Evolutionary conservation across 2,329 filamentous ascomycete genomes (phyloP), one percentile per base, ranked within the genome.

Genomic region (Macrophomina pseudophaseolina): DNA sequence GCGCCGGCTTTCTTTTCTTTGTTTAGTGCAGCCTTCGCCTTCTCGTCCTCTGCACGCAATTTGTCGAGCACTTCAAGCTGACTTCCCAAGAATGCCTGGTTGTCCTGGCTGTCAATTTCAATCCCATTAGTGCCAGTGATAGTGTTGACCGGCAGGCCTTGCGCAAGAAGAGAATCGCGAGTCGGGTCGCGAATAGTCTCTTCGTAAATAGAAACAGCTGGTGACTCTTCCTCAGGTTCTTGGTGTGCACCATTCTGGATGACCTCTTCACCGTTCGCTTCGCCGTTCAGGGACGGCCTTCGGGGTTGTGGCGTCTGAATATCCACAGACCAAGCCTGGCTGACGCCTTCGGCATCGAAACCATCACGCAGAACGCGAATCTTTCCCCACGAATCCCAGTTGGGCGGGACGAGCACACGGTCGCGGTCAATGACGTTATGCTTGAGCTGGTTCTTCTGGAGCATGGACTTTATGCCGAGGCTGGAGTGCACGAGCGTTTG

Each of bases 331-430:
- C 95, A 99, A 59, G 90, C 91, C 67, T 89, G 86, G 72, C 92
- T 95, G 51, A 97, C 85, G 14, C 87, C 86, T 81, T 99, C 95
- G 28, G 96, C 92, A 71, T 98, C 93, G 73, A 98, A 98, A 0
- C 90, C 92, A 75, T 97, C 95, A 64, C 93, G 88, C 33, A 98
- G 83, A 52, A 98, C 93, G 49, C 94, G 87, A 68, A 99, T 97
- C 80, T 98, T 99, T 68, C 93, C 94, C 92, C 93, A 97, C 0
- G 94, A 97, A 79, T 99, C 95, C 95, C 95, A 99, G 77, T 97
- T 97, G 16, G 94, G 91, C 1, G 94, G 94, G 0, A 99, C 91
- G 5, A 97, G 85, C 65, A 99, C 94, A 83, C 96, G 96, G 78
- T 97, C 94, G 68, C 94, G 87, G 80, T 95, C 95, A 71, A 96